These are phyloP conservation scores for Mycena sanguinolenta DNA, from an alignment of 768 basidiomycete species.

Conservation along the genomic window DNA sequence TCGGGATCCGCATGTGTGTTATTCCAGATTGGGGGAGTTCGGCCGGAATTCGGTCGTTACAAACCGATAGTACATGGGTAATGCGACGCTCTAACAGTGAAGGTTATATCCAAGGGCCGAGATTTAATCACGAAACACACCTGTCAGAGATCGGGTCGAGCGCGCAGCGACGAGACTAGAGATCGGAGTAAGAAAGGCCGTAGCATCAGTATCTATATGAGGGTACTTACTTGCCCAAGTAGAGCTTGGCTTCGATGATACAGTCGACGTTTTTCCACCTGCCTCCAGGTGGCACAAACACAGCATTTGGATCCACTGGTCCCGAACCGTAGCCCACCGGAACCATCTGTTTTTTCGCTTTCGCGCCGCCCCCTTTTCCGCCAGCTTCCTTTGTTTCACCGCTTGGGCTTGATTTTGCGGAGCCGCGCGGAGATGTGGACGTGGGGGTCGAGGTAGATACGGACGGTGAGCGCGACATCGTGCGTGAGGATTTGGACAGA, in stretches of 20 bases:
- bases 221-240: conserved; percentile 79
- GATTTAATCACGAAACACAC: conserved; percentile 16
- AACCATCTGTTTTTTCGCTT: too few relatives aligned
- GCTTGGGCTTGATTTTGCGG: too few relatives aligned
- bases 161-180: conserved; percentile 76
- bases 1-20: conserved; percentile 76
- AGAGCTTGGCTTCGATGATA: conserved; percentile 74
- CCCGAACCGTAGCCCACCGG: too few relatives aligned
- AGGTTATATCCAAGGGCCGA: background rate
- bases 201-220: conserved; percentile 31
- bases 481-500: too few relatives aligned
- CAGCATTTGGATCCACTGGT: too few relatives aligned
- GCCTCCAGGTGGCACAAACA: too few relatives aligned
- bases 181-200: conserved; percentile 38
- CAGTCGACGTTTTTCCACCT: conserved; percentile 81
- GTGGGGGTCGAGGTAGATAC: too few relatives aligned
- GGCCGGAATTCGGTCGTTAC: conserved; percentile 77
- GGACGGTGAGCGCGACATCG: too few relatives aligned
- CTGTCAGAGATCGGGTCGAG: conserved; percentile 75
- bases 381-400: too few relatives aligned
- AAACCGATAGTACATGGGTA: conserved; percentile 86
- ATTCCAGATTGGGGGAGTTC: conserved; percentile 79
- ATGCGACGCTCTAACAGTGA: conserved; percentile 70
- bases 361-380: too few relatives aligned
- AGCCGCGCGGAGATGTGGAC: too few relatives aligned